Percentiles rank a stretch among this genome's conserved stretches.
phyloP scores from a whole-genome alignment of 305 asterid genomes.

The Plantago lanceolata region DNA sequence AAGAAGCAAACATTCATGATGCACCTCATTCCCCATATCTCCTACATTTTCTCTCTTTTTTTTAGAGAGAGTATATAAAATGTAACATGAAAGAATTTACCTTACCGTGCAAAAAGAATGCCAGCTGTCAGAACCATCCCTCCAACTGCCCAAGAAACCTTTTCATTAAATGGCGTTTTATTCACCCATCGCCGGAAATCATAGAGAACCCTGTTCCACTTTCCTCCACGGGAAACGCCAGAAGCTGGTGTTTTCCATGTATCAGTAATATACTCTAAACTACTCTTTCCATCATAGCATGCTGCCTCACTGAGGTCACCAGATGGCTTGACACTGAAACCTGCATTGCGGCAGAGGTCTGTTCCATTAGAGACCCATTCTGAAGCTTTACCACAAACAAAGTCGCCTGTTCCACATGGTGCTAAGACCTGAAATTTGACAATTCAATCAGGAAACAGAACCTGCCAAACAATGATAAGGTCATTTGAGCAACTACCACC shows the following conservation, averaged over 20 bases:
- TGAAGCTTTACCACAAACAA: conserved; percentile 92
- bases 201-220: conserved; percentile 32
- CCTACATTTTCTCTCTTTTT: no score
- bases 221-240: conserved; percentile 36
- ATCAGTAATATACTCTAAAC: conserved; percentile 58
- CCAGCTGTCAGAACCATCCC: conserved; percentile 98
- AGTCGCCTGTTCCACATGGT: conserved; percentile 80
- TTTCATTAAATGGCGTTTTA: conserved; percentile 53
- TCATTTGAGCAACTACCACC: conserved; percentile 4
- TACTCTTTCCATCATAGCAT: conserved; percentile 86
- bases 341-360: conserved; percentile 84
- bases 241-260: conserved; percentile 57
- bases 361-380: conserved; percentile 97
- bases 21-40: background rate
- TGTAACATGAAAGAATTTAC: conserved; percentile 10
- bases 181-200: conserved; percentile 62
- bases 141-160: conserved; percentile 96
- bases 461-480: conserved; percentile 6
- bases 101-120: conserved; percentile 71
- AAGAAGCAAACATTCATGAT: background rate
- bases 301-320: conserved; percentile 52
- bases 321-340: conserved; percentile 64
- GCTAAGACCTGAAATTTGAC: conserved; percentile 70
- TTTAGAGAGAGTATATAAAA: background rate
- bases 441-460: conserved; percentile 27